A percentile compares a stretch with the other conserved stretches of the same genome.
Conservation (phyloP, 2,329 filamentous ascomycete genomes). For the Nothophaeocryptopus gaeumannii region DNA sequence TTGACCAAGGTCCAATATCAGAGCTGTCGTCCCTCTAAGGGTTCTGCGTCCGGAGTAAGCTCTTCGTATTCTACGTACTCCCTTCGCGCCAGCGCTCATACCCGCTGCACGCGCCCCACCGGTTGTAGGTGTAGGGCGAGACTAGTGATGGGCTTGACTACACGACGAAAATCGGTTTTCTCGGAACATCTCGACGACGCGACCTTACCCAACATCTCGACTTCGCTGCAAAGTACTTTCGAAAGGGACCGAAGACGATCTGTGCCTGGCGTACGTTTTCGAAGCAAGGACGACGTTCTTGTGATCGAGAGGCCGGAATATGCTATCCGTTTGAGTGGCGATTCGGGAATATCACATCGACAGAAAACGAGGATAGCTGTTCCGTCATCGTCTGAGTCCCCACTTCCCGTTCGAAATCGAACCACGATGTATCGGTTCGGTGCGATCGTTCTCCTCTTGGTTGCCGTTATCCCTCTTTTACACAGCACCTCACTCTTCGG, state of each 20-base stretch:
- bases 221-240: background rate
- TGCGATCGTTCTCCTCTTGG: constrained; percentile 26
- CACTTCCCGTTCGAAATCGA: constrained; percentile 18
- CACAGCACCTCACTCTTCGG: constrained; percentile 25
- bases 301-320: constrained; percentile 25
- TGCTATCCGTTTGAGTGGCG: constrained; percentile 16
- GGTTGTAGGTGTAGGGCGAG: constrained; percentile 6
- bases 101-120: constrained; percentile 11
- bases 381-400: constrained; percentile 17
- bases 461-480: constrained; percentile 29
- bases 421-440: constrained; percentile 30
- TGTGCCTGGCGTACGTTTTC: constrained; percentile 26
- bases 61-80: constrained; percentile 13
- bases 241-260: constrained; percentile 9
- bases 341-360: constrained; percentile 3
- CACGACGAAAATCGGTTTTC: constrained; percentile 5
- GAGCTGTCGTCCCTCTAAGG: no score
- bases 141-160: constrained; percentile 6
- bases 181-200: constrained; percentile 6
- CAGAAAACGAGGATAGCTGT: constrained; percentile 3
- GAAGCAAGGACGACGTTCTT: constrained; percentile 30
- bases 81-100: background rate
- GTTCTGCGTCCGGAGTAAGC: constrained; percentile 7
- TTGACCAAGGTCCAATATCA: no score
- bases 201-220: background rate